Percentiles rank a stretch among this genome's conserved stretches.
phyloP scores from a whole-genome alignment of 2,329 filamentous ascomycete genomes.

The Sporothrix brasiliensis region DNA sequence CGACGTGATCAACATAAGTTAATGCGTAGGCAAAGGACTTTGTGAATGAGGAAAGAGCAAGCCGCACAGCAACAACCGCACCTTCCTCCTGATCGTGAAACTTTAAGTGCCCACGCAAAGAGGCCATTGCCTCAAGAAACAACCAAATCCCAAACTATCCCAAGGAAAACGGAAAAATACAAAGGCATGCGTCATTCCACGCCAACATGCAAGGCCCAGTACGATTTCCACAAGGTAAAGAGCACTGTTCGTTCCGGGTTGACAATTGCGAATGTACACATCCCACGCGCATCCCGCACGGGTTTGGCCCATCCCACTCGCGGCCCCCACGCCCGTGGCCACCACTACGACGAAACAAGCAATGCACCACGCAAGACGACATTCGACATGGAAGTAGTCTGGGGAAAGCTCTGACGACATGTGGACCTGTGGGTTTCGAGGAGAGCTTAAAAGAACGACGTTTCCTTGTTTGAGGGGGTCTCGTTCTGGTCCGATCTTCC shows the following conservation, averaged over 20 bases:
- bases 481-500: too few relatives aligned
- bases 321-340: slow-evolving; percentile 30
- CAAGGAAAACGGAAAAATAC: background rate
- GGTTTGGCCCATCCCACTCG: slow-evolving; percentile 12
- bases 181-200: background rate
- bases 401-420: slow-evolving; percentile 23
- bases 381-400: background rate
- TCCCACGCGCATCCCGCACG: slow-evolving; percentile 29
- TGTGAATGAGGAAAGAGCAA: background rate
- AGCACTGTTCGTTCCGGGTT: too few relatives aligned
- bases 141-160: background rate
- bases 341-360: slow-evolving; percentile 26
- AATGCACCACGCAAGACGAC: slow-evolving; percentile 4
- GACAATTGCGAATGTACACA: slow-evolving; percentile 25
- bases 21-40: too few relatives aligned
- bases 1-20: too few relatives aligned
- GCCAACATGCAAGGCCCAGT: background rate
- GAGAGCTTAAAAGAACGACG: slow-evolving; percentile 21
- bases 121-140: background rate
- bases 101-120: background rate
- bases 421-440: slow-evolving; percentile 14
- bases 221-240: background rate
- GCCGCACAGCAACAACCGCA: background rate
- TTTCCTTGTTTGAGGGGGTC: background rate
- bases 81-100: background rate